Percentiles rank a stretch among this genome's conserved stretches.
Evolutionary conservation across 495 filamentous ascomycete genomes (phyloP).

Genomic region (Penicillium soppii): DNA sequence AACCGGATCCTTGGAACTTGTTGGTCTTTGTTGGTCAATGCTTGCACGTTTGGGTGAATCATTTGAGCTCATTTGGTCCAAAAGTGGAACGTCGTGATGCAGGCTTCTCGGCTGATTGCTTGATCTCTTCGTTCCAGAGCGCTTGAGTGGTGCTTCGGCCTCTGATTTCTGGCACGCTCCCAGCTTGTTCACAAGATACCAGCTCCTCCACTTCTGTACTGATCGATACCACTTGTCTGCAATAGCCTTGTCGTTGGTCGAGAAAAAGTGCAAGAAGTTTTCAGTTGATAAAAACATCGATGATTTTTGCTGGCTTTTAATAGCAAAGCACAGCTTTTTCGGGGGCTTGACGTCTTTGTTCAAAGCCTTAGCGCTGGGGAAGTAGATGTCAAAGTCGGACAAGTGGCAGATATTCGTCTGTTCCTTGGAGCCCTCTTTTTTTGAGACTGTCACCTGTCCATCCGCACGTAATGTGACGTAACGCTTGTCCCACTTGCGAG

Average conservation of each 20-base stretch:
- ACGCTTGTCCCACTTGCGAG: conserved; percentile 84
- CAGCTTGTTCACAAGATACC: conserved; percentile 74
- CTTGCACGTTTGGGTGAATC: conserved; percentile 31
- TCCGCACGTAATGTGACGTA: conserved; percentile 70
- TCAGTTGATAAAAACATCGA: conserved; percentile 77
- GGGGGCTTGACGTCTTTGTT: conserved; percentile 67
- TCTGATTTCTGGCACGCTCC: conserved; percentile 49
- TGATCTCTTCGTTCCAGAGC: conserved; percentile 25
- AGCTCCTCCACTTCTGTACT: conserved; percentile 81
- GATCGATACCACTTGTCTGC: conserved; percentile 66
- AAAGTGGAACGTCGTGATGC: conserved; percentile 1
- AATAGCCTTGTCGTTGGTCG: conserved; percentile 65
- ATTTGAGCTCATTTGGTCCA: conserved; percentile 44
- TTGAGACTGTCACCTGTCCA: conserved; percentile 74
- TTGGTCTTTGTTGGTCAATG: conserved; percentile 16
- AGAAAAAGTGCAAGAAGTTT: conserved; percentile 91
- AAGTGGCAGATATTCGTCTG: conserved; percentile 73
- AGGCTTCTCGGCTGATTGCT: conserved; percentile 32
- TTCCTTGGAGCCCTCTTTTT: conserved; percentile 61
- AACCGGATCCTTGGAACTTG: conserved; percentile 24
- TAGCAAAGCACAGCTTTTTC: conserved; percentile 77
- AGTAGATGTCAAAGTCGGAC: conserved; percentile 92
- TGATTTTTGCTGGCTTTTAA: conserved; percentile 92
- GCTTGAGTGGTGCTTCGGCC: conserved; percentile 10
- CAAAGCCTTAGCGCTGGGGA: conserved; percentile 61